Conservation (phyloP, 768 basidiomycete genomes). For the Dioszegia aurantiaca region DNA sequence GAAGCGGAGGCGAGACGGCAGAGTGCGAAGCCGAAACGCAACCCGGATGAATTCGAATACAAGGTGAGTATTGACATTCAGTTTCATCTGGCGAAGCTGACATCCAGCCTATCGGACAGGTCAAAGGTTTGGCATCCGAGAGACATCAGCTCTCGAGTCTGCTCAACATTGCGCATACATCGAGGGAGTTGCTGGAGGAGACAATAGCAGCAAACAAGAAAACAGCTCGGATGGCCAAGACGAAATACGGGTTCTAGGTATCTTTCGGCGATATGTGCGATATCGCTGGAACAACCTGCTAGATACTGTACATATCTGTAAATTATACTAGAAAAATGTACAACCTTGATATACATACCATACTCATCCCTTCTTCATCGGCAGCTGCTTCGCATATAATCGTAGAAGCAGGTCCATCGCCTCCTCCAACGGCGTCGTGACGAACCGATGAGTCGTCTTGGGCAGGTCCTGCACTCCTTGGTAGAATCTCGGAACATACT, state of each 20-base stretch:
- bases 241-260: slow-evolving; percentile 36
- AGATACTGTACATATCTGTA: background rate
- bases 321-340: background rate
- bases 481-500: slow-evolving; percentile 33
- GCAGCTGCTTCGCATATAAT: slow-evolving; percentile 46
- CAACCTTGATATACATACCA: background rate
- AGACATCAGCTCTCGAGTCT: slow-evolving; percentile 50
- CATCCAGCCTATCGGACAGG: slow-evolving; percentile 40
- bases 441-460: slow-evolving; percentile 41
- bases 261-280: too few relatives aligned
- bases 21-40: slow-evolving; percentile 29
- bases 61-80: slow-evolving; percentile 31
- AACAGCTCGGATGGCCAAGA: slow-evolving; percentile 32
- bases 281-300: too few relatives aligned
- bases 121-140: slow-evolving; percentile 47
- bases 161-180: slow-evolving; percentile 42
- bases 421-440: slow-evolving; percentile 41
- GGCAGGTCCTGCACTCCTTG: slow-evolving; percentile 31
- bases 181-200: slow-evolving; percentile 34
- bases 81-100: background rate
- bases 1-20: slow-evolving; percentile 28
- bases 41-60: slow-evolving; percentile 38
- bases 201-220: slow-evolving; percentile 39
- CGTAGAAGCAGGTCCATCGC: slow-evolving; percentile 50
- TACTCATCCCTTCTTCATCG: slow-evolving; percentile 6